Base-by-base conservation (phyloP, 768 basidiomycete species). In the Amanita jacksonii region DNA sequence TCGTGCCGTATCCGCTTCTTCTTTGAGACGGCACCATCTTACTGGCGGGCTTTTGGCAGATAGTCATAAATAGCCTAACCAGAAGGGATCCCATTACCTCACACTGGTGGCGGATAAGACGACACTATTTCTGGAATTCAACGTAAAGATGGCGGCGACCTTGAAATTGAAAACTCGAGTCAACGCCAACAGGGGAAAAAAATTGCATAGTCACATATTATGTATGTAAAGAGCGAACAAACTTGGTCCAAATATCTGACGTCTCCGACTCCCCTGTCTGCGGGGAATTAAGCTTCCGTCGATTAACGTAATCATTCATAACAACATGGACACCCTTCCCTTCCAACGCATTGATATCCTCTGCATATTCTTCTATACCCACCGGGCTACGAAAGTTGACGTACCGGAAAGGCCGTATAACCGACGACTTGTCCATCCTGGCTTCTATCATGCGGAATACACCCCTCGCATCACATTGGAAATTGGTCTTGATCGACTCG, bases 231-330 rank as follows among this genome's bases (percentile, higher is more conserved):
- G 41, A 12, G 22, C 33, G 20, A 12, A 35, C 20, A 36, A 35
- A 36, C 24, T 43, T 36, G 18, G 32, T 33, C 42, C 42, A 43
- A 20, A 34, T 43, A 8, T 43, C 42, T 35, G 32, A 23, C 13
- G 25, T 28, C 13, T 34, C 33, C 10, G 10, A 13, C 22, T 32
- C 10, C 12, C 24, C 42, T 13, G 32, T n/a, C 7, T 31, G 28
- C 8, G 18, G 41, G n/a, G 15, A n/a, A 12, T 10, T 15, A 42
- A 16, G 27, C 7, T 18, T 2, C 15, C 28, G 27, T 31, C 30
- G 18, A n/a, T 42, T 15, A 6, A 31, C 33, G 19, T 34, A 35
- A 18, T 23, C 33, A 24, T 43, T 43, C 1, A 43, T 25, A 4
- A 43, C 34, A 3, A 43, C 16, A 8, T 33, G 19, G 24, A 43